These are phyloP conservation scores for Cucurbita pepo DNA, from an alignment of 306 rosid genomes.

Conservation along the genomic window DNA sequence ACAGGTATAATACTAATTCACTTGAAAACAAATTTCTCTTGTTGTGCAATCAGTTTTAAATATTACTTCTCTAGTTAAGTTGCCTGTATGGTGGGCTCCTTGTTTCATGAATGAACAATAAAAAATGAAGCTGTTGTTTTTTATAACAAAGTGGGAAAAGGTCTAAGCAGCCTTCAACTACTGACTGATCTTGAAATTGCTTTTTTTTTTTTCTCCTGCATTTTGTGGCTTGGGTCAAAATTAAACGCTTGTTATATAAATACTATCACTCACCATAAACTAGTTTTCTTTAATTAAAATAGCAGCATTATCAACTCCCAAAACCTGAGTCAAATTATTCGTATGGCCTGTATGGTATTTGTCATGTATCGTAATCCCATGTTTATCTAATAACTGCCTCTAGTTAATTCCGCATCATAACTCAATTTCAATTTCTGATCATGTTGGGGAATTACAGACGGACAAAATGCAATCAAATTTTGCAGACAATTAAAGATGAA, in stretches of 20 bases:
- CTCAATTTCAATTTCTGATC: background rate
- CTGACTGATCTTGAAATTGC: background rate
- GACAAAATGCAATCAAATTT: conserved; percentile 47
- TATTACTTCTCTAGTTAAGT: background rate
- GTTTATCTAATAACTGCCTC: background rate
- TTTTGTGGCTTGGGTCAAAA: background rate
- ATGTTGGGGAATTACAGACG: conserved; percentile 28
- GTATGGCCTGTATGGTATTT: background rate
- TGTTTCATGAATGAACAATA: background rate
- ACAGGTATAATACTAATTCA: conserved; percentile 25
- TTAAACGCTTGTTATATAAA: background rate
- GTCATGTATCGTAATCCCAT: background rate
- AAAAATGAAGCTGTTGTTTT: background rate
- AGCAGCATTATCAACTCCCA: background rate
- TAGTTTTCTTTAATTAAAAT: background rate
- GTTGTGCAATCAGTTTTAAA: background rate
- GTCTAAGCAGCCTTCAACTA: background rate
- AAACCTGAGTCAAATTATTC: too few species aligned
- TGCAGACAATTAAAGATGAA: conserved; percentile 71
- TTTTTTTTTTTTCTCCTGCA: background rate
- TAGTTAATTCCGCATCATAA: background rate
- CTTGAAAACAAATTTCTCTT: background rate
- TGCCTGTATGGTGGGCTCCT: background rate
- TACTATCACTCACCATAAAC: background rate
- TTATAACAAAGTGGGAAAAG: background rate